Evolutionary conservation across 768 basidiomycete species (phyloP).

Genomic region (Kondoa subrosea): DNA sequence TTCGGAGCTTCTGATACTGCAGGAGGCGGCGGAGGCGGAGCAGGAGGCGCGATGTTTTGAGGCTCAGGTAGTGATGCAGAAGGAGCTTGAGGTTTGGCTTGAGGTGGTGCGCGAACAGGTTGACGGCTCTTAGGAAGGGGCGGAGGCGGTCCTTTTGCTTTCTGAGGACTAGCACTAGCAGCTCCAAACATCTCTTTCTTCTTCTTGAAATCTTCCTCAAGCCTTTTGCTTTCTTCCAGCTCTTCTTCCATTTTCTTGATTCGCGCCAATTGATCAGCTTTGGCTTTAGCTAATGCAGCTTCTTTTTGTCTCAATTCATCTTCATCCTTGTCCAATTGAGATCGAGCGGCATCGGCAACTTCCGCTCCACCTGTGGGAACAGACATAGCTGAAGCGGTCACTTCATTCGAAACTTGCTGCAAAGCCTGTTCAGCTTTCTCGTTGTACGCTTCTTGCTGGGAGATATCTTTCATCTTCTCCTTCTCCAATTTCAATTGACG

Average conservation of each 20-base stretch:
- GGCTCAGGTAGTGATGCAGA: constrained; percentile 25
- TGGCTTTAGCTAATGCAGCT: constrained; percentile 50
- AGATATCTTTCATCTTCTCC: constrained; percentile 33
- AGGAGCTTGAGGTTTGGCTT: constrained; percentile 28
- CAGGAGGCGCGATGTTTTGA: constrained; percentile 33
- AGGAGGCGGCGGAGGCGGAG: constrained; percentile 30
- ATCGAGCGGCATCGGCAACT: constrained; percentile 31
- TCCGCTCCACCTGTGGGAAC: constrained; percentile 7
- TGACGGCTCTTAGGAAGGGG: constrained; percentile 27
- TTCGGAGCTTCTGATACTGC: constrained; percentile 26
- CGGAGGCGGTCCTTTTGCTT: constrained; percentile 31
- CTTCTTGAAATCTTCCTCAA: constrained; percentile 34
- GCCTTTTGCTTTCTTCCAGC: constrained; percentile 51
- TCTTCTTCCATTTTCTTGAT: constrained; percentile 44
- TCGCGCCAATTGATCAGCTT: constrained; percentile 49
- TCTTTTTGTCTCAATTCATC: constrained; percentile 50
- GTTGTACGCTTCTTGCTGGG: constrained; percentile 19
- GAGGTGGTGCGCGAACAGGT: constrained; percentile 22
- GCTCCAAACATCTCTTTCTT: constrained; percentile 21
- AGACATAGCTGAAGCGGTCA: constrained; percentile 7
- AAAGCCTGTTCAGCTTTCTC: constrained; percentile 7
- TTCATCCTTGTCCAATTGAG: constrained; percentile 59
- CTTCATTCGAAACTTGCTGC: constrained; percentile 21
- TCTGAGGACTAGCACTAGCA: constrained; percentile 23
- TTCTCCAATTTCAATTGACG: constrained; percentile 57